Base-by-base conservation (phyloP, 805 yeast genomes). In the Candida endomychidarum region DNA sequence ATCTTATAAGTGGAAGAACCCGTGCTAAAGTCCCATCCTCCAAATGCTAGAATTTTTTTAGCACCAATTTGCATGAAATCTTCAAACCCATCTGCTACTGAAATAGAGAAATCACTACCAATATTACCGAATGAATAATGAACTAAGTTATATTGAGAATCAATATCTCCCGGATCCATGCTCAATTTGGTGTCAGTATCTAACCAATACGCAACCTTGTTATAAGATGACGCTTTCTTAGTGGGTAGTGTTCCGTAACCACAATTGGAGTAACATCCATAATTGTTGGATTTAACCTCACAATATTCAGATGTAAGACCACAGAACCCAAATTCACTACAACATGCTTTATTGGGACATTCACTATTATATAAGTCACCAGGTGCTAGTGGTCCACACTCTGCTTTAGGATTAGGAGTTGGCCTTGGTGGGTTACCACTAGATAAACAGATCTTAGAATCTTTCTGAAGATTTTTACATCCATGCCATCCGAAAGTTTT, bases 341-440 rank as follows among this genome's bases (percentile, higher is more conserved):
- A 52, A 41, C 56, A 52, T 8, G 53, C 54, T 31, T 49, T 47
- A 28, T 47, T 43, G 3, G 56, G 50, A 34, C 56, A 52, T 12
- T 37, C 40, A 5, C 49, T 15, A 19, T 42, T 41, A 24, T 44
- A 43, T 30, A 43, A 38, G 12, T 33, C 23, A 9, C 53, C 54
- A 7, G 54, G 52, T 3, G 56, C 56, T 22, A 30, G 24, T 3
- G 54, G 54, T 8, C 56, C 56, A 45, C 56, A 52, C 34, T 44
- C 47, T 5, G 56, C 54, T 16, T 35, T 34, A 6, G 46, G 42
- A 30, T 44, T 30, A 6, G 47, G 19, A 4, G 42, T 26, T 4
- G 56, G 56, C 25, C 31, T 41, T 16, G 54, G 54, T 17, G 52
- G 41, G 9, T 45, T 48, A 14, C 56, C 56, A 14, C 18, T 17